Percentiles rank a stretch among this genome's conserved stretches.
phyloP scores from a whole-genome alignment of 1,284 basidiomycete genomes.

The Ceratobasidium theobromae region DNA sequence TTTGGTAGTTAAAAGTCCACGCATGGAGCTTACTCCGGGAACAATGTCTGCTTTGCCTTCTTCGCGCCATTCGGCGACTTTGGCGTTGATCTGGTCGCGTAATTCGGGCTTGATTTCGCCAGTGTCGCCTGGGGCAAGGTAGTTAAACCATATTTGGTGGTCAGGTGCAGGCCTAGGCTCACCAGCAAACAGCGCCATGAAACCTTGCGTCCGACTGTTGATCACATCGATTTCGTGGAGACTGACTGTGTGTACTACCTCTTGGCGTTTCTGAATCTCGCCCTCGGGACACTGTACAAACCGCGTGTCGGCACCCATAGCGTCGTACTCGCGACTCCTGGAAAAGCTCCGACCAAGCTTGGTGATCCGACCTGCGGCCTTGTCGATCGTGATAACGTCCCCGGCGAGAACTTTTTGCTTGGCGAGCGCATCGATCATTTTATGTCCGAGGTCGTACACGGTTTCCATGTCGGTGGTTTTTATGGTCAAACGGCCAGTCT shows the following conservation, averaged over 20 bases:
- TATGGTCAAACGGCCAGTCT: constrained; percentile 96
- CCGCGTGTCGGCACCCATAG: constrained; percentile 95
- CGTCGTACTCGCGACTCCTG: constrained; percentile 95
- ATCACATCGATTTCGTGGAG: constrained; percentile 99
- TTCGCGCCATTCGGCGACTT: constrained; percentile 97
- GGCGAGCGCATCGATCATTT: constrained; percentile 97
- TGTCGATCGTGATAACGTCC: constrained; percentile 96
- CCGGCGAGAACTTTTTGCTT: constrained; percentile 98
- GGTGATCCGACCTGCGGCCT: constrained; percentile 94
- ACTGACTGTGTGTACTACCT: constrained; percentile 95
- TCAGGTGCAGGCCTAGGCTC: constrained; percentile 54
- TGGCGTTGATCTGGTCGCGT: constrained; percentile 94
- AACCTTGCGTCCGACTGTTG: constrained; percentile 94
- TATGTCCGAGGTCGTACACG: constrained; percentile 96
- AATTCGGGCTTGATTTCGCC: constrained; percentile 99
- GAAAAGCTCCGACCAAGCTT: constrained; percentile 97
- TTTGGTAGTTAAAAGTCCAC: constrained; percentile 15
- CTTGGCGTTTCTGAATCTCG: constrained; percentile 95
- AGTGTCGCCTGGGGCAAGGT: constrained; percentile 66
- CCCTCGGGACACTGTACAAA: constrained; percentile 98
- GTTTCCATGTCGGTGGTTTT: constrained; percentile 99
- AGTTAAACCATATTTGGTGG: constrained; percentile 55
- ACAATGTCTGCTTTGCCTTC: constrained; percentile 99
- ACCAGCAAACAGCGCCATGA: constrained; percentile 62
- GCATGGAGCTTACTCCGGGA: constrained; percentile 70